Evolutionary conservation across 2,329 filamentous ascomycete species (phyloP).

Genomic region (Dendrostoma leiphaemia): DNA sequence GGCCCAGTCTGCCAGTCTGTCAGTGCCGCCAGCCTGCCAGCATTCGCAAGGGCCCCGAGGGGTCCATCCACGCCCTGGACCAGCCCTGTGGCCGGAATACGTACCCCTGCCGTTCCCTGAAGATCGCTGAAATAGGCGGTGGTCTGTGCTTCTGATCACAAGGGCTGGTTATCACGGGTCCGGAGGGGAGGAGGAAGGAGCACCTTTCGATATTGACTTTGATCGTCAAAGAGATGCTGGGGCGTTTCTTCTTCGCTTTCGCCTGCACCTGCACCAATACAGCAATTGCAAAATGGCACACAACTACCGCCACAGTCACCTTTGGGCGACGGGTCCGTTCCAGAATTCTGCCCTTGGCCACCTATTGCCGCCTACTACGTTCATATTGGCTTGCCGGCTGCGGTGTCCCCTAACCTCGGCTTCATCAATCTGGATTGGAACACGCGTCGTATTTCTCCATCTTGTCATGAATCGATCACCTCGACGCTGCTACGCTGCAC

Average conservation of each 20-base stretch:
- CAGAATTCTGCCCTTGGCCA: background rate
- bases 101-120: background rate
- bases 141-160: constrained; percentile 6
- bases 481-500: background rate
- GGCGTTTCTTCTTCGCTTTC: too few species aligned
- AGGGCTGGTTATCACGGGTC: too few species aligned
- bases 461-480: background rate
- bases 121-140: background rate
- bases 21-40: too few species aligned
- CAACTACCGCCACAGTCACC: too few species aligned
- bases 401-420: background rate
- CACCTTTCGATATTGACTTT: too few species aligned
- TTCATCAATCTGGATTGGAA: background rate
- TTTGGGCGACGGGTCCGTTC: too few species aligned
- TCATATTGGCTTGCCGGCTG: background rate
- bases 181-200: too few species aligned
- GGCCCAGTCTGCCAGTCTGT: too few species aligned
- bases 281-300: too few species aligned
- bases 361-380: background rate
- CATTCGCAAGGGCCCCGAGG: background rate
- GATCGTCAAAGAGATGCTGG: too few species aligned
- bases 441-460: background rate
- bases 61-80: background rate
- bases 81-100: too few species aligned
- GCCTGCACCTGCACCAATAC: too few species aligned